Conservation (phyloP, 805 yeast genomes). For the Metschnikowia shivogae region DNA sequence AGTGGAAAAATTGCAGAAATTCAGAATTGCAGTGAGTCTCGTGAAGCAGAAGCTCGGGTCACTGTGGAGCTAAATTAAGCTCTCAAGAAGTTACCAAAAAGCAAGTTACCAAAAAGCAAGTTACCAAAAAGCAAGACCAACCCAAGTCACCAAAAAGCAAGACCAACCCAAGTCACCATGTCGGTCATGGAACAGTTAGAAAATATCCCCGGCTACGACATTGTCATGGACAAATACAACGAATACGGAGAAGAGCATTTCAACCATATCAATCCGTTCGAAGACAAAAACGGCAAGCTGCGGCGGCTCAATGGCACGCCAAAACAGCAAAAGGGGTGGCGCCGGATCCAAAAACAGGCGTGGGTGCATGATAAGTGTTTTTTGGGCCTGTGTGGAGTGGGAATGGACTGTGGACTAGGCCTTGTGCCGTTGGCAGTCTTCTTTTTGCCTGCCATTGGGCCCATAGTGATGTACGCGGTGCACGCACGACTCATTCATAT, state of each 20-base stretch:
- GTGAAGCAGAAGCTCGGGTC: no score
- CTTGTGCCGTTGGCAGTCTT: conserved; percentile 68
- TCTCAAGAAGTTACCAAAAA: no score
- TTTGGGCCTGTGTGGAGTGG: conserved; percentile 64
- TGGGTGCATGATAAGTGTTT: conserved; percentile 86
- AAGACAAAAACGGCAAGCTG: conserved; percentile 55
- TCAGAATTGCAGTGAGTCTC: no score
- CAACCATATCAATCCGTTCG: conserved; percentile 64
- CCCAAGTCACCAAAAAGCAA: no score
- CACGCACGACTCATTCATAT: conserved; percentile 63
- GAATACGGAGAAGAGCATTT: conserved; percentile 64
- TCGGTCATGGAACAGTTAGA: conserved; percentile 18
- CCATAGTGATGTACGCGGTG: conserved; percentile 70
- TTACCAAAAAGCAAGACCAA: no score
- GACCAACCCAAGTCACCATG: no score
- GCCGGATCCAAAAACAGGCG: conserved; percentile 66
- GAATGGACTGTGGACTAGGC: conserved; percentile 73
- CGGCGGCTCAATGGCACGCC: conserved; percentile 55
- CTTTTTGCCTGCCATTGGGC: conserved; percentile 77
- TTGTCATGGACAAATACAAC: conserved; percentile 55
- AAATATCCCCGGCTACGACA: conserved; percentile 51
- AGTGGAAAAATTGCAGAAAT: no score
- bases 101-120: no score
- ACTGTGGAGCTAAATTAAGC: no score
- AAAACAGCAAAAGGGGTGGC: conserved; percentile 55